Evolutionary conservation across 2,329 filamentous ascomycete genomes (phyloP), one percentile per base, ranked within the genome.

Genomic region (Coleophoma cylindrospora): DNA sequence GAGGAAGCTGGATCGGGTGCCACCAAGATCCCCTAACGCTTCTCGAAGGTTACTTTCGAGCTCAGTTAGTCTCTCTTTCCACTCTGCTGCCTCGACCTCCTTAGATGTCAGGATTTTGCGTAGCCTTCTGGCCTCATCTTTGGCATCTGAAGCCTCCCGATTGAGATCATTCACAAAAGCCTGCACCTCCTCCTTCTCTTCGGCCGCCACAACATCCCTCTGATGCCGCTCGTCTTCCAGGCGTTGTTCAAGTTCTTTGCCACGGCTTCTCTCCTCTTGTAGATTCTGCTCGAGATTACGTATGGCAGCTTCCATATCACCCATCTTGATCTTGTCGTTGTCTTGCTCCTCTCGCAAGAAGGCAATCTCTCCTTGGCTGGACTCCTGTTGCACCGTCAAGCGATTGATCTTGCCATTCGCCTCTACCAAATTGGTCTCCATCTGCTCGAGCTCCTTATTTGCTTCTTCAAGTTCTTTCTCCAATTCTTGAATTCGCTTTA

Each of bases 271-370:
- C 67, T 96, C 91, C 47, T 94, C 91, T 50, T 87, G 81, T n/a
- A 96, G 73, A 45, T 75, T 81, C 62, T 90, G 83, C 65, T 95
- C 87, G n/a, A 84, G 80, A 50, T 83, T 86, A 60, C 89, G 87
- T 36, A 96, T 72, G 13, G 86, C 83, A 9, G 89, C 88, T 64
- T 97, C 91, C 8, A 97, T 76, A 63, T 97, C 91, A 36, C 92
- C 90, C 61, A 99, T 97, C 69, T 91, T 91, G 66, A 99, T 95
- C 77, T 99, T 99, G 74, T 99, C 94, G 15, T 81, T 83, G 69
- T 99, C 94, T 68, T 99, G 94, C 72, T 99, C 94, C 65, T 99
- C 94, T 2, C 94, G 85, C 46, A 99, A 69, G 77, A 99, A 99
- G 1, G 89, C 85, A 68, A 97, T 95, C 68, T 99, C 94, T 52